phyloP scores from a whole-genome alignment of 345 rosid species.

The Salix caprea region DNA sequence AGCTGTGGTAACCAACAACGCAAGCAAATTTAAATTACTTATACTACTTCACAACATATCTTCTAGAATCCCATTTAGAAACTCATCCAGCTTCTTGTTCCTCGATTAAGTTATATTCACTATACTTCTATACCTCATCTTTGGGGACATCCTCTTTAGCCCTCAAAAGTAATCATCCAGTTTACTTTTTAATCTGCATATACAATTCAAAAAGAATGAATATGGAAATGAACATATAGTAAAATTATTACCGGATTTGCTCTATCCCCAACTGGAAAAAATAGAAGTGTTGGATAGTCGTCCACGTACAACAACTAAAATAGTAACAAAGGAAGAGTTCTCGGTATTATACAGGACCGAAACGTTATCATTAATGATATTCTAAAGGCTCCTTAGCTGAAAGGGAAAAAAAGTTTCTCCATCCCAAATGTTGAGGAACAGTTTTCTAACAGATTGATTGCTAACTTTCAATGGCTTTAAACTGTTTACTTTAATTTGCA shows the following conservation, averaged over 20 bases:
- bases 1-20: no score
- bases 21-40: no score
- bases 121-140: conserved; percentile 55
- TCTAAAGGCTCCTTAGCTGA: background rate
- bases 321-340: background rate
- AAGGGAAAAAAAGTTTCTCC: background rate
- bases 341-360: background rate
- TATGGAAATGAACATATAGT: background rate
- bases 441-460: no score
- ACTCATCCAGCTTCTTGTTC: background rate
- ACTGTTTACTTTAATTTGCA: background rate
- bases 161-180: conserved; percentile 20
- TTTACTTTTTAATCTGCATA: conserved; percentile 24
- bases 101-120: background rate
- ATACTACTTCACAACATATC: background rate
- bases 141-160: conserved; percentile 35
- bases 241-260: conserved; percentile 31
- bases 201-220: background rate
- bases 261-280: conserved; percentile 58
- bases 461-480: background rate
- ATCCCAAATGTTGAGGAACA: background rate
- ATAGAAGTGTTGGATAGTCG: conserved; percentile 62
- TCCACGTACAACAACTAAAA: conserved; percentile 42
- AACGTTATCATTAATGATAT: background rate
- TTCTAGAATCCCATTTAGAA: conserved; percentile 15